Evolutionary conservation across 1,284 basidiomycete species (phyloP).

Genomic region (Marasmius oreades): DNA sequence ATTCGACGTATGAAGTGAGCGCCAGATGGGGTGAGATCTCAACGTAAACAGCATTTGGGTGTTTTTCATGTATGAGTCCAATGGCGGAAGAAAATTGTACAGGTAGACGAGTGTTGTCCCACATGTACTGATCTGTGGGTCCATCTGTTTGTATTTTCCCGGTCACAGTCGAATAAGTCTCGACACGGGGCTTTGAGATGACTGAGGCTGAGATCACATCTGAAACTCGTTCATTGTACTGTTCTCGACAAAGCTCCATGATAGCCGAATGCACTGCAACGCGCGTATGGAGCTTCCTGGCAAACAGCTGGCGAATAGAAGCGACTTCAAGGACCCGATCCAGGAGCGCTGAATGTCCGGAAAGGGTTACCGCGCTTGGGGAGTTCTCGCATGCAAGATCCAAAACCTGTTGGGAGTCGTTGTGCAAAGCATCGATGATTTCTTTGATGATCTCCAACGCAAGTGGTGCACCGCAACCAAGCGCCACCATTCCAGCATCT

Average conservation of each 20-base stretch:
- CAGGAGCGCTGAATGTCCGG: slow-evolving; percentile 25
- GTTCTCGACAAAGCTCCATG: slow-evolving; percentile 28
- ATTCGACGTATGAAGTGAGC: slow-evolving; percentile 20
- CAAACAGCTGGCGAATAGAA: slow-evolving; percentile 23
- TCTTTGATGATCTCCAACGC: slow-evolving; percentile 23
- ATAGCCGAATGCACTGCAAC: slow-evolving; percentile 31
- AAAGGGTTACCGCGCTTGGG: slow-evolving; percentile 27
- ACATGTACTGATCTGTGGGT: slow-evolving; percentile 17
- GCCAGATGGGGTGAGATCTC: slow-evolving; percentile 35
- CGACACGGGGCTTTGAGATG: slow-evolving; percentile 4
- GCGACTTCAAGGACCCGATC: slow-evolving; percentile 18
- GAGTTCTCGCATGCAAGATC: slow-evolving; percentile 33
- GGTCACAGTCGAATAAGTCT: slow-evolving; percentile 12
- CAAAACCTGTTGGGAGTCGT: slow-evolving; percentile 15
- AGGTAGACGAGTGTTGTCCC: slow-evolving; percentile 22
- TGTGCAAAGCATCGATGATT: slow-evolving; percentile 1
- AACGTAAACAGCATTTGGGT: slow-evolving; percentile 16
- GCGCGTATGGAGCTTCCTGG: slow-evolving; percentile 26
- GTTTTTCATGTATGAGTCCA: not conserved
- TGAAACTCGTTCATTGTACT: slow-evolving; percentile 20
- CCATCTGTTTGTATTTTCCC: not conserved
- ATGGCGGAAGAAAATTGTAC: slow-evolving; percentile 21
- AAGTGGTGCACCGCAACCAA: slow-evolving; percentile 24
- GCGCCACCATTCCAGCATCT: slow-evolving; percentile 34
- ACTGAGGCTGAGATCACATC: slow-evolving; percentile 21